phyloP scores from a whole-genome alignment of 495 filamentous ascomycete genomes.

The Cetradonia linearis region DNA sequence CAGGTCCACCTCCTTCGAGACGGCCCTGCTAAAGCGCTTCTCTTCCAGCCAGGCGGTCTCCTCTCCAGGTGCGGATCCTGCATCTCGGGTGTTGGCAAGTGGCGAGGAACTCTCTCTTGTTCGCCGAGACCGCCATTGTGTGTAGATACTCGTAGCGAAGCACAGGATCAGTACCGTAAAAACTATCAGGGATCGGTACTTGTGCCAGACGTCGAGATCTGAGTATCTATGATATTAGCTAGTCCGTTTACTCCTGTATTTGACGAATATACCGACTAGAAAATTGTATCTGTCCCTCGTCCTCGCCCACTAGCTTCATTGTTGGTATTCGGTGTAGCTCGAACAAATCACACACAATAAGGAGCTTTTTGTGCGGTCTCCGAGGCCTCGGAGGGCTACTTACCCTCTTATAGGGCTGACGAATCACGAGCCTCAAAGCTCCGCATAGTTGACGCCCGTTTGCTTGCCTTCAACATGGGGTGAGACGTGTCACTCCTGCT shows the following conservation, averaged over 20 bases:
- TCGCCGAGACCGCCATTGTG: neutral
- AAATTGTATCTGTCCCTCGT: neutral
- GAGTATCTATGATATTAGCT: neutral
- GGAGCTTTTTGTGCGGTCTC: neutral
- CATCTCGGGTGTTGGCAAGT: neutral
- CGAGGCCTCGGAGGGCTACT: neutral
- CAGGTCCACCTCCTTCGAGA: neutral
- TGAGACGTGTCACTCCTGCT: constrained; percentile 4
- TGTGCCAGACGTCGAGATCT: constrained; percentile 20
- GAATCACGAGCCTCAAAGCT: constrained; percentile 4
- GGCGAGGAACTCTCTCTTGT: neutral
- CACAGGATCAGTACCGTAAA: constrained; percentile 5
- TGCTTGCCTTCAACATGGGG: neutral
- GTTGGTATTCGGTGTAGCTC: neutral
- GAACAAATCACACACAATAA: neutral
- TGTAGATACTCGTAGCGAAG: neutral
- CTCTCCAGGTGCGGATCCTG: neutral
- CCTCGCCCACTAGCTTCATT: constrained; percentile 7
- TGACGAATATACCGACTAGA: neutral
- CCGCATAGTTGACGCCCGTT: neutral
- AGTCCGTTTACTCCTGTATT: neutral
- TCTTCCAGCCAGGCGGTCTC: constrained; percentile 5
- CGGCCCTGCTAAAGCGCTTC: neutral
- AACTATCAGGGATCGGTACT: constrained; percentile 11
- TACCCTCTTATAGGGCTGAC: neutral